Base-by-base conservation (phyloP, 345 rosid genomes). In the Eucalyptus regnans region DNA sequence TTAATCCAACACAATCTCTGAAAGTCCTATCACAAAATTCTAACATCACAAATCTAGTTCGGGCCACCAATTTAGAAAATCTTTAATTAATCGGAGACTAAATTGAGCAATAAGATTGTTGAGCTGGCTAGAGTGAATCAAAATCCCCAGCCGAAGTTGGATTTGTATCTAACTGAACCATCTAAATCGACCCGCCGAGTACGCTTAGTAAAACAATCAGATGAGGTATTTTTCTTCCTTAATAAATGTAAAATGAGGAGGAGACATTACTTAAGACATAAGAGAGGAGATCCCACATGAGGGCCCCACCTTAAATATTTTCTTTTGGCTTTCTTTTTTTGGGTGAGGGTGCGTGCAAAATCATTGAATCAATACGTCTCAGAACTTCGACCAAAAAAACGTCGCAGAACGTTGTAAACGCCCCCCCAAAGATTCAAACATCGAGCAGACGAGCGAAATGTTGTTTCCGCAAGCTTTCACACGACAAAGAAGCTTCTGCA, bases 1-100 rank as follows among this genome's bases (percentile, higher is more conserved):
- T 1, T 54, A 0, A 0, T 54, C 0, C 25, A 22, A 56, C 0
- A 0, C 12, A 0, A 56, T 56, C 62, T 56, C 62, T 56, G 5
- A 56, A 56, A 23, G 62, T 56, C 29, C 6, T 4, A 7, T 56
- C 3, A 56, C 29, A 9, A 56, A 56, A 0, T 56, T 56, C 60
- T 56, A 22, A 22, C 60, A 22, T 22, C 60, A 1, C 60, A 3
- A 54, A 54, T 1, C 60, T 23, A 22, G 60, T 54, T 8, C 0
- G 0, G 2, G 0, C 25, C 0, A 54, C 2, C 0, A 22, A 54
- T 54, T 54, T 54, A 54, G 60, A 54, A 54, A 54, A 1, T 1
- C 0, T 18, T 8, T 56, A 9, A 22, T 56, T 56, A 56, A 56
- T 56, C 0, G 62, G 11, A 56, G 27, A 56, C 27, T 56, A 56